These are phyloP conservation scores for Colletotrichum tamarilloi DNA, from an alignment of 2,329 filamentous ascomycete species.

Conservation along the genomic window DNA sequence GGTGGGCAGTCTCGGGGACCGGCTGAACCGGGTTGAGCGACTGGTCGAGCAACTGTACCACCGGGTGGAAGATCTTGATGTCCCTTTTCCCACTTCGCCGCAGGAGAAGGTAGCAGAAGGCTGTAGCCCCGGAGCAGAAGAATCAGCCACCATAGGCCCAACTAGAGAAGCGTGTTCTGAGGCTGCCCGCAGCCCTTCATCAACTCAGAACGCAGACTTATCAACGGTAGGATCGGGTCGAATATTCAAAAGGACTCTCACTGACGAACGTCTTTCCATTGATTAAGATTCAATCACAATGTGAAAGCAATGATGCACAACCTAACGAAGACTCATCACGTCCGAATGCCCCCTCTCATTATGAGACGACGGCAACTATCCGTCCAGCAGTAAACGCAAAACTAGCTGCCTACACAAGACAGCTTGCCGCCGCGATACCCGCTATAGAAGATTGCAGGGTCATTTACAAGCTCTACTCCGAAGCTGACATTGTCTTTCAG, in stretches of 20 bases:
- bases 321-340: not conserved
- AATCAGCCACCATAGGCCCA: not conserved
- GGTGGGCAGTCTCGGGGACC: constrained; percentile 37
- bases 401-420: constrained; percentile 10
- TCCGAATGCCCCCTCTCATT: no score
- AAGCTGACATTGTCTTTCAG: constrained; percentile 39
- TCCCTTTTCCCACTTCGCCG: not conserved
- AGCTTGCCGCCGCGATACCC: constrained; percentile 38
- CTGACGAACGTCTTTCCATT: no score
- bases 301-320: not conserved
- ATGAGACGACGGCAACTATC: not conserved
- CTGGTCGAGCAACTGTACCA: constrained; percentile 45
- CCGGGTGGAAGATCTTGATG: not conserved
- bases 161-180: not conserved
- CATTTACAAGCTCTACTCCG: constrained; percentile 31
- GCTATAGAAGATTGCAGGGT: constrained; percentile 32
- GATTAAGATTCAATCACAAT: no score
- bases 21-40: constrained; percentile 48
- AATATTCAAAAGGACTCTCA: no score
- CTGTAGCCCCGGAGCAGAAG: not conserved
- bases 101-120: not conserved
- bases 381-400: constrained; percentile 24
- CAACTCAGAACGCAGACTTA: not conserved
- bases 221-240: no score
- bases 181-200: not conserved